A percentile compares a stretch with the other conserved stretches of the same genome.
Evolutionary conservation across 2,329 filamentous ascomycete species (phyloP).

Genomic region (Pochonia chlamydosporia): DNA sequence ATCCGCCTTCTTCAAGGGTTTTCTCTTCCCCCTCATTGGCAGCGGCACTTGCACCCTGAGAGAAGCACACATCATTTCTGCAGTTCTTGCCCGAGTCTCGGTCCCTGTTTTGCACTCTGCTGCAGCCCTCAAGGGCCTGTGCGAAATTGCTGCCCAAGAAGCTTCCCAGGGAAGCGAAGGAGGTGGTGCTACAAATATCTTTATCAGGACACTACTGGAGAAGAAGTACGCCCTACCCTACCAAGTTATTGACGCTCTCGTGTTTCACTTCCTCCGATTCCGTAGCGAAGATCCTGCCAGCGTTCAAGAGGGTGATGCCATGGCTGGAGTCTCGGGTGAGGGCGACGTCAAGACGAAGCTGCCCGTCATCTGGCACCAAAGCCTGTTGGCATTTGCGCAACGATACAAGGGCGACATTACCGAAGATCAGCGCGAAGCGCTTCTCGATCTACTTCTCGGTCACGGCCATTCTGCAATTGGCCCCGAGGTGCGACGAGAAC

Average conservation of each 20-base stretch:
- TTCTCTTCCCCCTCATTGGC: slow-evolving; percentile 83
- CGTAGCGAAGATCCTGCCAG: slow-evolving; percentile 59
- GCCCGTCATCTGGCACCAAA: slow-evolving; percentile 96
- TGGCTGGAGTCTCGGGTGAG: slow-evolving; percentile 38
- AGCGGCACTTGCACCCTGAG: slow-evolving; percentile 85
- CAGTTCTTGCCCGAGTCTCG: slow-evolving; percentile 76
- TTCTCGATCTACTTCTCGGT: slow-evolving; percentile 79
- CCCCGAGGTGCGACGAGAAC: slow-evolving; percentile 82
- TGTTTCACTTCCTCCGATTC: slow-evolving; percentile 95
- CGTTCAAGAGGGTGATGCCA: slow-evolving; percentile 46
- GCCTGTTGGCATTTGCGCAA: slow-evolving; percentile 84
- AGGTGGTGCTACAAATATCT: slow-evolving; percentile 88
- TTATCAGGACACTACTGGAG: slow-evolving; percentile 87
- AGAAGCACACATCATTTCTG: slow-evolving; percentile 87
- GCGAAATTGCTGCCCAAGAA: slow-evolving; percentile 90
- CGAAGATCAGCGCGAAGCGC: slow-evolving; percentile 85
- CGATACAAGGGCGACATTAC: slow-evolving; percentile 94
- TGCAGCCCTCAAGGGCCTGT: slow-evolving; percentile 83
- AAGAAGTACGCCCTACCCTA: slow-evolving; percentile 96
- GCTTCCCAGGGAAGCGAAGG: slow-evolving; percentile 77
- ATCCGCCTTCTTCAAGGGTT: slow-evolving; percentile 92
- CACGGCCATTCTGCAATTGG: slow-evolving; percentile 85
- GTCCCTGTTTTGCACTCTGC: slow-evolving; percentile 90
- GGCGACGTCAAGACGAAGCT: slow-evolving; percentile 58
- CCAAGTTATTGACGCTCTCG: slow-evolving; percentile 88